Evolutionary conservation across 2,329 filamentous ascomycete genomes (phyloP).

Genomic region (Fusarium sp.): DNA sequence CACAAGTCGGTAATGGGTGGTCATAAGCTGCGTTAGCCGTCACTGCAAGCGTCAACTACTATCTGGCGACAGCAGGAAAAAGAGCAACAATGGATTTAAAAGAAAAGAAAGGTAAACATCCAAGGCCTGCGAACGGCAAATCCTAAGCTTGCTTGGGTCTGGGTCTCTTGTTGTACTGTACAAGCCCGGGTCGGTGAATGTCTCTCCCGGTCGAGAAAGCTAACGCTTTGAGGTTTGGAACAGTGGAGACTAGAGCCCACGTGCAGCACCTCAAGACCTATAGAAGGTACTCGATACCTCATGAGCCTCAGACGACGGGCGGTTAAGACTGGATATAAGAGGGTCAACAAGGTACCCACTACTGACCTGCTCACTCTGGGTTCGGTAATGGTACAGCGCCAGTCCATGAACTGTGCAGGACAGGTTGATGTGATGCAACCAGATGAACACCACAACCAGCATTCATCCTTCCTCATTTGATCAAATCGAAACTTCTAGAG

Average conservation of each 20-base stretch:
- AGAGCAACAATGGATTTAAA: constrained; percentile 9
- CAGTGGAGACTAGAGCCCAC: constrained; percentile 15
- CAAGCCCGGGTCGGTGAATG: constrained; percentile 35
- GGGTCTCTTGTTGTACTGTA: constrained; percentile 31
- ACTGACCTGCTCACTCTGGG: neutral
- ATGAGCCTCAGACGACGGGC: neutral
- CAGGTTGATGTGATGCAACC: constrained; percentile 2
- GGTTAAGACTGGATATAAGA: neutral
- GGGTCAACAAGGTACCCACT: neutral
- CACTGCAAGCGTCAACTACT: constrained; percentile 28
- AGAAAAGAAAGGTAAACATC: constrained; percentile 3
- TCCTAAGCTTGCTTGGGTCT: constrained; percentile 4
- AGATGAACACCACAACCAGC: constrained; percentile 16
- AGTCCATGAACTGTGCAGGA: neutral
- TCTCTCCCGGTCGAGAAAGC: constrained; percentile 27
- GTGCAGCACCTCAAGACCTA: neutral
- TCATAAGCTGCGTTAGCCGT: constrained; percentile 25
- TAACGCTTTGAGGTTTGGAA: constrained; percentile 31
- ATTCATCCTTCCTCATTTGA: constrained; percentile 23
- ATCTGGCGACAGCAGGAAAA: constrained; percentile 8
- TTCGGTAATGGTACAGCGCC: neutral
- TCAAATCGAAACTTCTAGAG: constrained; percentile 23
- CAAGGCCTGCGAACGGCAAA: constrained; percentile 18
- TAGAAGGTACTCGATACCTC: constrained; percentile 15
- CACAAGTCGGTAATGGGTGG: neutral